Percentiles rank a stretch among this genome's conserved stretches.
Evolutionary conservation across 225 moss, liverwort and hornwort genomes (phyloP).

Genomic region (Thuidium tamariscinum): DNA sequence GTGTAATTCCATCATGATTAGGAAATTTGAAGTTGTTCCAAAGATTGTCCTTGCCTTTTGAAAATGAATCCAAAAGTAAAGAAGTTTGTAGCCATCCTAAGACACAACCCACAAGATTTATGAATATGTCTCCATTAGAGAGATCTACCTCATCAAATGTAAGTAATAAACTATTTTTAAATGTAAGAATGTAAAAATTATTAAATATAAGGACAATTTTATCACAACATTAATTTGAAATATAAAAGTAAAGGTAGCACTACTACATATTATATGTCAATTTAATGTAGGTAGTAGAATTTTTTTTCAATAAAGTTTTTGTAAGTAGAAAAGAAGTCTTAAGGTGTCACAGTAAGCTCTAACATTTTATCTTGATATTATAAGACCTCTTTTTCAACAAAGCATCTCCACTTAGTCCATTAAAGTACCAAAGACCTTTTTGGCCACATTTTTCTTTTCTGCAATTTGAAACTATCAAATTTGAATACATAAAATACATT

Average conservation of each 20-base stretch:
- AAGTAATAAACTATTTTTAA: background rate
- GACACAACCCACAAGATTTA: background rate
- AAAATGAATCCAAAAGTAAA: background rate
- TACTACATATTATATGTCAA: accelerated
- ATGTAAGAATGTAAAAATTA: background rate
- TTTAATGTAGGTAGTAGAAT: background rate
- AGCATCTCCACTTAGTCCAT: background rate
- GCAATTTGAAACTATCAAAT: background rate
- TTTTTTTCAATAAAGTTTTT: background rate
- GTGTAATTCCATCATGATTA: conserved; percentile 1
- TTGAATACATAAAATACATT: background rate
- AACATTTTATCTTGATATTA: background rate
- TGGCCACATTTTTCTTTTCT: background rate
- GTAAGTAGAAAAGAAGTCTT: background rate
- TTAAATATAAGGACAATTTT: too few relatives aligned
- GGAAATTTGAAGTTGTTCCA: background rate
- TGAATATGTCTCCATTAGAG: background rate
- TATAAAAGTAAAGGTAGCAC: background rate
- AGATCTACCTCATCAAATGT: background rate
- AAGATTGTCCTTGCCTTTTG: background rate
- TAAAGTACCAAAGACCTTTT: background rate
- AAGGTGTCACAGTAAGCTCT: accelerated
- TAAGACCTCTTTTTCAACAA: background rate
- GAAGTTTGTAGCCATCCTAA: too few relatives aligned
- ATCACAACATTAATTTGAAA: background rate